Evolutionary conservation across 1,284 basidiomycete species (phyloP).

Genomic region (Coniophora puteana): DNA sequence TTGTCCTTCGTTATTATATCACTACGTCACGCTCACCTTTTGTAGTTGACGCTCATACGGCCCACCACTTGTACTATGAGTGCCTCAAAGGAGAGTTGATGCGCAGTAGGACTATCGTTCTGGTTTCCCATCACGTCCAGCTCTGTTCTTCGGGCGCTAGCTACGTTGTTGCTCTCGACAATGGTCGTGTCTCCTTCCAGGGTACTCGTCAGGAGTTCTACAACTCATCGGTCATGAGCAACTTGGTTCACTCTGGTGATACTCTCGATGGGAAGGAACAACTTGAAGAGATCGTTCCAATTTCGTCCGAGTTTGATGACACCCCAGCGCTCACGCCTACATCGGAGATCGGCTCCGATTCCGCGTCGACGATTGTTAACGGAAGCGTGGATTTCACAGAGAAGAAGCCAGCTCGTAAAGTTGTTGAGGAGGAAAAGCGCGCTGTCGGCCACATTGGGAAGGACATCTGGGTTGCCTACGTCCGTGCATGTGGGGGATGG

Average conservation of each 20-base stretch:
- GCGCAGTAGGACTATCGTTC: constrained; percentile 73
- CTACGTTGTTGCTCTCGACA: constrained; percentile 82
- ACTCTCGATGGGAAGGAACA: constrained; percentile 34
- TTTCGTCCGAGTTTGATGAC: constrained; percentile 11
- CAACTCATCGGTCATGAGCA: constrained; percentile 58
- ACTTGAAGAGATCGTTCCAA: constrained; percentile 6
- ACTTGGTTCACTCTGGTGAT: constrained; percentile 64
- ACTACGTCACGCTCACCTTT: constrained; percentile 3
- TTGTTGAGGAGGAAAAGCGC: constrained; percentile 88
- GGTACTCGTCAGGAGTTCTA: constrained; percentile 68
- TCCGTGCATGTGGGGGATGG: constrained; percentile 63
- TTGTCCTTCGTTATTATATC: too few species aligned
- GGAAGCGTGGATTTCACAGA: constrained; percentile 36
- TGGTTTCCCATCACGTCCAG: constrained; percentile 89
- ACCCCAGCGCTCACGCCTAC: constrained; percentile 21
- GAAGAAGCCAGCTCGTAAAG: constrained; percentile 62
- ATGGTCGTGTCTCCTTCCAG: constrained; percentile 74
- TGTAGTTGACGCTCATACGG: constrained; percentile 83
- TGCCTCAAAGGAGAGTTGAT: constrained; percentile 87
- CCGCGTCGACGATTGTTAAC: constrained; percentile 42
- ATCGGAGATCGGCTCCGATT: constrained; percentile 41
- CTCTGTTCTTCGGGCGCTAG: constrained; percentile 66
- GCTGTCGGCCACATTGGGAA: constrained; percentile 79
- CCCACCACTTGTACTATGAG: constrained; percentile 77
- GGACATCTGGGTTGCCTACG: constrained; percentile 81